Percentiles rank a stretch among this genome's conserved stretches.
These are phyloP conservation scores for Fusarium metavorans DNA, from an alignment of 2,329 filamentous ascomycete genomes.

Conservation along the genomic window DNA sequence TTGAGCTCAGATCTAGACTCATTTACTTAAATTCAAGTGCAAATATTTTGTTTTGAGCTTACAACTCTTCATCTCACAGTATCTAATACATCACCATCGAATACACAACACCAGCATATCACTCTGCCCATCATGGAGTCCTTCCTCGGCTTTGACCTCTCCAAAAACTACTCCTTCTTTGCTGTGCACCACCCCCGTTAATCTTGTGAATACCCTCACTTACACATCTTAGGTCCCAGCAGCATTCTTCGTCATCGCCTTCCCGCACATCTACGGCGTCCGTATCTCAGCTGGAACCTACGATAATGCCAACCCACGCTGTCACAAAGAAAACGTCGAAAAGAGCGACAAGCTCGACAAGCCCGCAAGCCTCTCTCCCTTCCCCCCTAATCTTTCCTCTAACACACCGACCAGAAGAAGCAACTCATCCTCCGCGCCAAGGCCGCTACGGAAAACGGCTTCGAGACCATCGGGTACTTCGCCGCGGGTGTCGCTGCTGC, in stretches of 20 bases:
- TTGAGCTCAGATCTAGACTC: background rate
- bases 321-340: conserved; percentile 46
- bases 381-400: background rate
- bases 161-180: conserved; percentile 52
- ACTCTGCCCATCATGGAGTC: conserved; percentile 44
- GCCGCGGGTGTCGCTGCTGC: conserved; percentile 59
- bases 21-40: background rate
- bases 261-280: conserved; percentile 52
- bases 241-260: conserved; percentile 51
- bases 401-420: conserved; percentile 56
- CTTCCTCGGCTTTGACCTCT: conserved; percentile 49
- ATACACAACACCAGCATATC: background rate
- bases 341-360: conserved; percentile 50
- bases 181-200: conserved; percentile 32
- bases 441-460: conserved; percentile 58
- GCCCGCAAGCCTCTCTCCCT: conserved; percentile 30
- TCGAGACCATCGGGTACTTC: conserved; percentile 59
- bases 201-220: background rate
- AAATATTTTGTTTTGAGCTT: background rate
- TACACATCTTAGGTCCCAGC: conserved; percentile 52
- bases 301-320: conserved; percentile 55
- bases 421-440: conserved; percentile 67
- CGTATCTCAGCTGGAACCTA: conserved; percentile 48
- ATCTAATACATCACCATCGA: background rate
- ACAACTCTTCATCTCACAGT: background rate